Evolutionary conservation across 306 rosid genomes (phyloP).

Genomic region (Luffa aegyptiaca): DNA sequence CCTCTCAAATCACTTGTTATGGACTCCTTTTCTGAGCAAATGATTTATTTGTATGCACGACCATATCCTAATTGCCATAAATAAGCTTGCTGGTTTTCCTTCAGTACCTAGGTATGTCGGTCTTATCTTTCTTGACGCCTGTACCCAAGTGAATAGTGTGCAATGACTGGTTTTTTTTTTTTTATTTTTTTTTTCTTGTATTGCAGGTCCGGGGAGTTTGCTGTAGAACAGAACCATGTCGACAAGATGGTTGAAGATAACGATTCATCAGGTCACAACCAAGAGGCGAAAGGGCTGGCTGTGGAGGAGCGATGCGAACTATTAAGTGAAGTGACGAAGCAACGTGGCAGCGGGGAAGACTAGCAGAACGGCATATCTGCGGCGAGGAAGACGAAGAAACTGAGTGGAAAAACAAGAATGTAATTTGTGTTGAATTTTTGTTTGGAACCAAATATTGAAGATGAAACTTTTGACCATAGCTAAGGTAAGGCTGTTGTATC

Average conservation of each 20-base stretch:
- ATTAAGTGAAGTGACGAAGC: background rate
- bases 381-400: slow-evolving; percentile 8
- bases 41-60: background rate
- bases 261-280: no score
- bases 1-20: background rate
- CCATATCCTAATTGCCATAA: background rate
- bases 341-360: background rate
- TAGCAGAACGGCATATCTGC: background rate
- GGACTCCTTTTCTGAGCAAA: background rate
- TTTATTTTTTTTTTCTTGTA: no score
- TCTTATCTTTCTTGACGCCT: no score
- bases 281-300: no score
- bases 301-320: no score
- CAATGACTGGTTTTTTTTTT: no score
- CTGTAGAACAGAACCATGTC: no score
- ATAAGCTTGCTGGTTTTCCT: background rate
- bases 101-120: no score
- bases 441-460: background rate
- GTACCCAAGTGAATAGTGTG: no score
- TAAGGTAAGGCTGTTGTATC: background rate
- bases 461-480: background rate
- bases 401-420: background rate
- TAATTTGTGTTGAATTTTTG: background rate
- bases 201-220: no score
- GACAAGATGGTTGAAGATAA: no score